phyloP scores from a whole-genome alignment of 345 rosid genomes.

The Gossypium herbaceum region DNA sequence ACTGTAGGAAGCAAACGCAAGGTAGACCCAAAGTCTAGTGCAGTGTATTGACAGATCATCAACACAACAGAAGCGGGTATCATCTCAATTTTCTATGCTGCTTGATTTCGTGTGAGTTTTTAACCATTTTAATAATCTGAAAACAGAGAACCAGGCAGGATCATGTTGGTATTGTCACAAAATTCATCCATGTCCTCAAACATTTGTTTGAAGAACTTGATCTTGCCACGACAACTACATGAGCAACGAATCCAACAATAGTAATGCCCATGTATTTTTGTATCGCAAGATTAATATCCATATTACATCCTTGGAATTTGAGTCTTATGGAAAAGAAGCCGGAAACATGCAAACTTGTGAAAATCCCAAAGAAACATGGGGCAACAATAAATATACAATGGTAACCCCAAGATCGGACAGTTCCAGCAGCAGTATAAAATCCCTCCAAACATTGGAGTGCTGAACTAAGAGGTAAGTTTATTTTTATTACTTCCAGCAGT shows the following conservation, averaged over 20 bases:
- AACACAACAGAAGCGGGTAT: constrained; percentile 25
- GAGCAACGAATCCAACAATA: too few species aligned
- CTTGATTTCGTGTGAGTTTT: constrained; percentile 15
- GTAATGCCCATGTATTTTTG: too few species aligned
- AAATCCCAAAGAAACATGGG: background rate
- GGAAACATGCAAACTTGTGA: background rate
- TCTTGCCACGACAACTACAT: too few species aligned
- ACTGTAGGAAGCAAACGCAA: constrained; percentile 91
- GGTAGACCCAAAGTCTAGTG: constrained; percentile 85
- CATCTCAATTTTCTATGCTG: background rate
- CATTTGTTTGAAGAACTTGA: too few species aligned
- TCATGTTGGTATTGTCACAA: constrained; percentile 76
- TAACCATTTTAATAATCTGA: constrained; percentile 25
- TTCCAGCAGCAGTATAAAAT: background rate
- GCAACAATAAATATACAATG: background rate
- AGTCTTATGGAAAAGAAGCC: background rate
- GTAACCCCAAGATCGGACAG: background rate
- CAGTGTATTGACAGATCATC: constrained; percentile 65
- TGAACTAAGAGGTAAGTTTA: background rate
- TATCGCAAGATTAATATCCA: too few species aligned
- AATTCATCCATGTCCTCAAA: constrained; percentile 41
- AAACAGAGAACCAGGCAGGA: constrained; percentile 78
- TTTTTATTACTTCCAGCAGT: background rate
- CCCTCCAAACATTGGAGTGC: background rate
- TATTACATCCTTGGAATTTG: too few species aligned